Percentiles rank a stretch among this genome's conserved stretches.
These are phyloP conservation scores for Eucalyptus sp. DNA, from an alignment of 345 rosid species.

Conservation along the genomic window DNA sequence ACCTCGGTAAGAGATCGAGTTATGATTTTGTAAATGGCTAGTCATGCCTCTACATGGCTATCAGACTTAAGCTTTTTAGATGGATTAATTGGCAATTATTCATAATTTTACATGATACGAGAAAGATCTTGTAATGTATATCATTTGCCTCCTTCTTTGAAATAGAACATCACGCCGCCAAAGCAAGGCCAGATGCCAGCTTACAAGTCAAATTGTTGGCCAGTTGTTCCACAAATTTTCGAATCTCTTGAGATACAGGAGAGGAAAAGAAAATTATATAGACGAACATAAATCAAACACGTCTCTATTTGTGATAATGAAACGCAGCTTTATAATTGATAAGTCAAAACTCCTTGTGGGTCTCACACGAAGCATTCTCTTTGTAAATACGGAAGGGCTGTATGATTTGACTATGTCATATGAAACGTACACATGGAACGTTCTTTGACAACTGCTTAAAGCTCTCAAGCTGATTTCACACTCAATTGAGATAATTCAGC, in stretches of 20 bases:
- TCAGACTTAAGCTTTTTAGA: not conserved
- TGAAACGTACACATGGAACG: not conserved
- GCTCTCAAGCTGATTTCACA: not conserved
- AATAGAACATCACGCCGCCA: not conserved
- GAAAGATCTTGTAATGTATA: not conserved
- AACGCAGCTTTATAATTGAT: not conserved
- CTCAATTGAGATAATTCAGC: not conserved
- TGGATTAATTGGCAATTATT: not conserved
- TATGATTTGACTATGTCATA: not conserved
- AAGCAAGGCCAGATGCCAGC: not conserved
- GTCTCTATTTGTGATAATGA: not conserved
- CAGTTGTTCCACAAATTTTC: not conserved
- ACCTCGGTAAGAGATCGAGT: not conserved
- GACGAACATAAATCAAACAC: not conserved
- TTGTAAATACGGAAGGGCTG: not conserved
- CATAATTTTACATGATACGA: not conserved
- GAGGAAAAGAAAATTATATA: not conserved
- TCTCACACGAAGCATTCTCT: not conserved
- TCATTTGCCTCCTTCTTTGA: not conserved
- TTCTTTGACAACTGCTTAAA: not conserved
- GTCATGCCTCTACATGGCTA: not conserved
- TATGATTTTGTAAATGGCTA: rapidly evolving
- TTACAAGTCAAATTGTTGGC: not conserved
- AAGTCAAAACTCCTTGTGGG: not conserved
- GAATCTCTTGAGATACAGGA: not conserved